Evolutionary conservation across 495 filamentous ascomycete species (phyloP).

Genomic region (Podospora appendiculata): DNA sequence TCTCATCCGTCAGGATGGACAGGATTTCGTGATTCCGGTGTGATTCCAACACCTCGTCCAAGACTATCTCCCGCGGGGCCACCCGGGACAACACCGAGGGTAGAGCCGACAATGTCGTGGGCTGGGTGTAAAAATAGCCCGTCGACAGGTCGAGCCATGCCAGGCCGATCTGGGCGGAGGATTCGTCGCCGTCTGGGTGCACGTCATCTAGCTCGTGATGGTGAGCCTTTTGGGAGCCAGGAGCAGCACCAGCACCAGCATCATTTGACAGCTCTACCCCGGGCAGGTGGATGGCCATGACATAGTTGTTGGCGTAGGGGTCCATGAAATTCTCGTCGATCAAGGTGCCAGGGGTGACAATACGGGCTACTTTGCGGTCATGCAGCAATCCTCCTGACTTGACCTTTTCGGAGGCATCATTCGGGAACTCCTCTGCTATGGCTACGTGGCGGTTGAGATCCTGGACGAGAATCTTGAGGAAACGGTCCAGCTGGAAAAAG

Average conservation of each 20-base stretch:
- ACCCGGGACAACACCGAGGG: slow-evolving; percentile 74
- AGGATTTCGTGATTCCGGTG: slow-evolving; percentile 33
- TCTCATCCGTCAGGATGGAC: slow-evolving; percentile 45
- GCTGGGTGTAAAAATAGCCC: slow-evolving; percentile 83
- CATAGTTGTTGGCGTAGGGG: slow-evolving; percentile 82
- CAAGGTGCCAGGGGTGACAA: slow-evolving; percentile 88
- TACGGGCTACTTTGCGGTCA: slow-evolving; percentile 73
- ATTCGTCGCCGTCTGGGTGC: slow-evolving; percentile 1
- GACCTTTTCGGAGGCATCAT: slow-evolving; percentile 53
- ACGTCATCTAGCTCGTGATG: background rate
- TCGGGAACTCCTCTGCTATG: slow-evolving; percentile 84
- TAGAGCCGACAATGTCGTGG: slow-evolving; percentile 63
- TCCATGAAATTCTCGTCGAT: slow-evolving; percentile 98
- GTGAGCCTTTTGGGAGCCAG: too few species aligned
- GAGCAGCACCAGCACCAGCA: background rate
- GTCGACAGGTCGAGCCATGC: slow-evolving; percentile 96
- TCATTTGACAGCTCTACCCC: too few species aligned
- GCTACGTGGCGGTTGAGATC: slow-evolving; percentile 87
- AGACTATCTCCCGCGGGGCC: slow-evolving; percentile 74
- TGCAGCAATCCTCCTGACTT: slow-evolving; percentile 72
- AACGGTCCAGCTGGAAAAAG: slow-evolving; percentile 83
- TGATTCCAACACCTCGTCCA: slow-evolving; percentile 55
- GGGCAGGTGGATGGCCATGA: slow-evolving; percentile 63
- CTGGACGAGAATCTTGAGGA: slow-evolving; percentile 84
- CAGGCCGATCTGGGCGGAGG: slow-evolving; percentile 53